Evolutionary conservation across 305 asterid species (phyloP), one percentile per base, ranked within the genome.

Genomic region (Plantago lanceolata): DNA sequence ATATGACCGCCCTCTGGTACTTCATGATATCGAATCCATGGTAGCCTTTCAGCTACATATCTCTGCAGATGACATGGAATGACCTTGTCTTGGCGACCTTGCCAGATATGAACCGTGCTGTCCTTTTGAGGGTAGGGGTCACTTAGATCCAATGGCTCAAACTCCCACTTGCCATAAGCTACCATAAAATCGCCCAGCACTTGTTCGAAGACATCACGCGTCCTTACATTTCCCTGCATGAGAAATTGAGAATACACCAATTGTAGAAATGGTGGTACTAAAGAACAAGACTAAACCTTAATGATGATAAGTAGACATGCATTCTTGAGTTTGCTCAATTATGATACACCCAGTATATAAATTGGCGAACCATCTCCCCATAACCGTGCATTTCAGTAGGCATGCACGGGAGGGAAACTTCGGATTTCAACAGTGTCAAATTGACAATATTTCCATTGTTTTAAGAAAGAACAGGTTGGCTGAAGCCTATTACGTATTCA

Each of bases 21-120:
- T 73, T 93, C 97, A 20, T 93, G 98, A 61, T 89, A 93, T 57
- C 76, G 81, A 67, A 93, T 85, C 98, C 98, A 93, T 2, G 96
- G 89, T 19, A 93, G 84, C 80, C 74, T 87, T 17, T 71, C 61
- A 0, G 85, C 78, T 8, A 93, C 80, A 48, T 77, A 78, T 54
- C 98, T 81, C 54, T 93, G 97, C 56, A 93, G 55, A 15, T 81
- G 80, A 63, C 75, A 74, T 19, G 98, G 98, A 31, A 89, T 95
- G 43, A 93, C 90, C 73, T 82, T 87, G 78, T 93, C 96, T 68
- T 87, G 90, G 20, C 56, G 47, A 16, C 97, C 98, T 69, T 89
- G 97, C 98, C 98, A 93, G 24, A 93, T 81, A 60, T 93, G 98
- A 19, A 89, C 85, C 5, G 59, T 19, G 69, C 81, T 70, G 58